Base-by-base conservation (phyloP, 73 alveolate genomes). In the Blepharisma japonicum region DNA sequence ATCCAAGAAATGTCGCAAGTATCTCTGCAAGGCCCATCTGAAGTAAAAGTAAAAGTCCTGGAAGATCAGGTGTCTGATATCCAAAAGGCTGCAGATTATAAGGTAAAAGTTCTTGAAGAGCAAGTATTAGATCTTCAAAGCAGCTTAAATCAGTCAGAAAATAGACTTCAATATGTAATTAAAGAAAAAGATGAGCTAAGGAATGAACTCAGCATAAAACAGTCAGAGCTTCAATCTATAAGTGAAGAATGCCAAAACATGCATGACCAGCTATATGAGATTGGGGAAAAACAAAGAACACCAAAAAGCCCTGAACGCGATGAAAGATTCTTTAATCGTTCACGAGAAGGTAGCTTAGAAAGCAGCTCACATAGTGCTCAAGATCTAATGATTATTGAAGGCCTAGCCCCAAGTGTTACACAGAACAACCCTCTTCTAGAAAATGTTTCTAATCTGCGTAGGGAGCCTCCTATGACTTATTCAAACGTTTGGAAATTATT, bases 381-480 rank as follows among this genome's bases (percentile, higher is more conserved):
- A 39, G 74, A 61, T 61, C 3, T 61, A 9, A 25, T 61, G 14
- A 61, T 61, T 2, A 61, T 61, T 25, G 74, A 61, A 61, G 23
- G 74, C 23, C 18, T 61, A 14, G 47, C 74, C 74, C 74, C 74
- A 38, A 53, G 23, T n/a, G 68, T 20, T 20, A 45, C 39, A 38
- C 46, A 70, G 11, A 47, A 45, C 4, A 70, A 70, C 42, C 46
- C 56, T 1, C 11, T 70, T 0, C 5, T 70, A n/a, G 66, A 70
- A 14, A 39, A 70, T 45, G 66, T 70, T n/a, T 70, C 80, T 8
- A 70, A 45, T 2, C 39, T 45, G 14, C 11, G 42, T 7, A 47
- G 46, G 46, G 80, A 70, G 27, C 56, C 56, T n/a, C 80, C 80
- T 9, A 70, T 70, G 80, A 39, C 66, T 47, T 70, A 70, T 70